Conservation (phyloP, 768 basidiomycete genomes). For the Paxillus involutus region DNA sequence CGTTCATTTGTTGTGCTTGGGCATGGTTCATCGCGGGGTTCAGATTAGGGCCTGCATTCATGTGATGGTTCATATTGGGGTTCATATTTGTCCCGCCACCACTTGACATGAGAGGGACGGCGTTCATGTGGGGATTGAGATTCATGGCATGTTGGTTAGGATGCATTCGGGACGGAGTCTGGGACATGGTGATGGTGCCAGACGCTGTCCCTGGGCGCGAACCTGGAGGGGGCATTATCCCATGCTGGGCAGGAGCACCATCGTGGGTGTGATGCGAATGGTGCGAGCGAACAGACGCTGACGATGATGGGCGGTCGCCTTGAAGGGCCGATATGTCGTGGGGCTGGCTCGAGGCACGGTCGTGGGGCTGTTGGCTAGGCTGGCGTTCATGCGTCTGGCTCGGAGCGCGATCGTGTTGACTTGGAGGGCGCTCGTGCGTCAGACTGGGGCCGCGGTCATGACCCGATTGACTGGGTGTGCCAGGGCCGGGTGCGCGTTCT, state of each 20-base stretch:
- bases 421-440: slow-evolving; percentile 24
- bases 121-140: slow-evolving; percentile 19
- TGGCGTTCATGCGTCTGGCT: slow-evolving; percentile 18
- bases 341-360: slow-evolving; percentile 22
- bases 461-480: slow-evolving; percentile 16
- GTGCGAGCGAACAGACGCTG: slow-evolving; percentile 28
- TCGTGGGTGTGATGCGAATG: slow-evolving; percentile 26
- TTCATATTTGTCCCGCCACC: slow-evolving; percentile 7
- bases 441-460: slow-evolving; percentile 22
- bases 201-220: slow-evolving; percentile 29
- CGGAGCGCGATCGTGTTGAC: slow-evolving; percentile 19
- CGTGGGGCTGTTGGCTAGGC: slow-evolving; percentile 22
- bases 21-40: slow-evolving; percentile 19
- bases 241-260: slow-evolving; percentile 7
- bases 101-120: slow-evolving; percentile 5
- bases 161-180: slow-evolving; percentile 25
- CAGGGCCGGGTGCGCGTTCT: slow-evolving; percentile 14
- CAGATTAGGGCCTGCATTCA: slow-evolving; percentile 4
- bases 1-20: slow-evolving; percentile 22
- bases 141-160: slow-evolving; percentile 20
- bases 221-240: slow-evolving; percentile 21
- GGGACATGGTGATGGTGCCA: slow-evolving; percentile 13
- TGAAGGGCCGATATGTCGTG: slow-evolving; percentile 17
- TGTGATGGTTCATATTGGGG: slow-evolving; percentile 17
- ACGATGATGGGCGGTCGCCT: slow-evolving; percentile 27